Evolutionary conservation across 768 basidiomycete species (phyloP), one percentile per base, ranked within the genome.

Genomic region (Boletus bicolor): DNA sequence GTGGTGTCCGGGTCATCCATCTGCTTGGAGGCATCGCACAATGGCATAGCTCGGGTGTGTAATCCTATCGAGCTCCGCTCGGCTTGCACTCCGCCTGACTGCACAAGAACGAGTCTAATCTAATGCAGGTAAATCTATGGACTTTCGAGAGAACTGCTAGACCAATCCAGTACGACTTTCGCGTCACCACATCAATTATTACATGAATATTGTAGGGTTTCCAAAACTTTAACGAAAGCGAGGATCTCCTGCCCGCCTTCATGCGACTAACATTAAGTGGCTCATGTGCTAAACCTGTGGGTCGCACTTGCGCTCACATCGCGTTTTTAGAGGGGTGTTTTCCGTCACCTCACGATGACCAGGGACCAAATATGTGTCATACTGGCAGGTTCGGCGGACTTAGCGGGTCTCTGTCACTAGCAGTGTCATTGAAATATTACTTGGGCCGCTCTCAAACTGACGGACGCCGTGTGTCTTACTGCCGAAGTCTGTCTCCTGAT

Each of bases 381-480:
- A 9, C 36, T 37, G 19, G 12, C n/a, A 42, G 26, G 35, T 37
- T 39, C 41, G 26, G 24, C 43, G 43, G 32, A 24, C 49, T 41
- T 62, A 32, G 34, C 38, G 51, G 3, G 37, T 41, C 5, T 28
- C 34, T 34, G 43, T 3, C 21, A 24, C 21, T 24, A 3, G 21
- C 21, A 24, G 4, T 42, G 43, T 52, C 46, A 24, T 24, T 24
- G 21, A 51, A 32, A 44, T 32, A 30, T 24, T 39, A 42, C 44
- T 38, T 42, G 24, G 36, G 35, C 35, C 19, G 45, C 5, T n/a
- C 30, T 32, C 43, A 21, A 41, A 7, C 11, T 51, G n/a, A 54
- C 64, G 61, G 64, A 19, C 64, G 59, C 59, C 34, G 38, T 8
- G 5, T 35, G 19, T 34, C 26, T 15, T 44, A 10, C 43, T 61